Evolutionary conservation across 1,139 yeast genomes (phyloP), one percentile per base, ranked within the genome.

Genomic region (Candida tetrigidarum): DNA sequence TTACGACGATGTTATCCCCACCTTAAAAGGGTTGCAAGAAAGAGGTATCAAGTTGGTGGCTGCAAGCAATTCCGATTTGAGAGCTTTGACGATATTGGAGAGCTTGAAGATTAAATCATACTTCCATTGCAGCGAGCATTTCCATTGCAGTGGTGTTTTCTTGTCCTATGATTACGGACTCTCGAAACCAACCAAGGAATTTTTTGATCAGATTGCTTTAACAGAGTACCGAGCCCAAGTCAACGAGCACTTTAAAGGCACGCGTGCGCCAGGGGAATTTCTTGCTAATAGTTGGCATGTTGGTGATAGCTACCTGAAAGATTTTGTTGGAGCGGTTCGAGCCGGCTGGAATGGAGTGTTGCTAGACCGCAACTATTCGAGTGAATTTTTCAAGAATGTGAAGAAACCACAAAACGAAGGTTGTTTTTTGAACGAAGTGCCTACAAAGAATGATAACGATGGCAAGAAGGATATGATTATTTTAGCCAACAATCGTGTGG

Each of bases 291-390:
- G 74, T 46, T 84, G 87, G 87, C 92, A 85, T 57, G 66, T 84
- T 34, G 92, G 92, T 0, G 91, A 85, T 58, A 80, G 77, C 48
- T 60, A 71, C 34, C 63, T 62, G 12, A 75, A 79, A 42, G 92
- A 85, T 55, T 69, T 78, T 47, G 54, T 69, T 11, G 86, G 83
- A 1, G 69, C 83, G 0, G 62, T 67, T 9, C 61, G 63, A 23
- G 73, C 85, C 1, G 91, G 90, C 0, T 79, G 88, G 82, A 81
- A 79, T 49, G 82, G 85, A 3, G 65, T 84, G 0, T 63, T 80
- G 26, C 49, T 83, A 9, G 85, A 82, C 55, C 64, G 86, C 52
- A 48, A 54, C 2, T 50, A 56, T 15, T 37, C 43, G 2, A 63
- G 67, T 33, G 58, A 55, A 19, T 63, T 63, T 47, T 58, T 64